Percentiles rank a stretch among this genome's conserved stretches.
These are phyloP conservation scores for Mucor saturninus DNA, from an alignment of 371 early-diverging fungal species.

Conservation along the genomic window DNA sequence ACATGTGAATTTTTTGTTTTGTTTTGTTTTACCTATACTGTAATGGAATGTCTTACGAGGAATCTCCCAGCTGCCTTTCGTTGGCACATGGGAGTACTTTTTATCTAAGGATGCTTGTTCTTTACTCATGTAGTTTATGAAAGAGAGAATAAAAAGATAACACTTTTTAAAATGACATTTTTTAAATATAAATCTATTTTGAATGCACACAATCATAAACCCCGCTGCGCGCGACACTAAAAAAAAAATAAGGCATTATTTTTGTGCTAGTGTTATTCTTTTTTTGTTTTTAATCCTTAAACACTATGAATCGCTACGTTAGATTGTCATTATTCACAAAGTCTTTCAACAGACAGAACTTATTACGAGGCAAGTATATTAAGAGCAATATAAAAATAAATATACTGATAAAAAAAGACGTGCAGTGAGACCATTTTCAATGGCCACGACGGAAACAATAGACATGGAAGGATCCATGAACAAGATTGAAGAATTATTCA, in stretches of 20 bases:
- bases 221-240: no score
- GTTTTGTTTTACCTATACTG: constrained; percentile 47
- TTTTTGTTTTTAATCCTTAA: background rate
- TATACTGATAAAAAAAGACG: background rate
- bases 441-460: background rate
- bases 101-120: background rate
- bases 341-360: background rate
- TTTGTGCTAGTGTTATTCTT: background rate
- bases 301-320: constrained; percentile 12
- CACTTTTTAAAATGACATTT: background rate
- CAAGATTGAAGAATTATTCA: constrained; percentile 41
- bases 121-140: background rate
- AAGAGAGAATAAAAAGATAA: background rate
- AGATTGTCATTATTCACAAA: constrained; percentile 8
- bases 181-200: no score
- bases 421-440: background rate
- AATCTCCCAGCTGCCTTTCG: constrained; percentile 52
- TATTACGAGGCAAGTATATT: background rate
- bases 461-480: constrained; percentile 42
- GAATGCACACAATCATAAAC: no score
- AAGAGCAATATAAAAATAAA: background rate
- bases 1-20: background rate
- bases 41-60: constrained; percentile 59
- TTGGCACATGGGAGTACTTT: constrained; percentile 16
- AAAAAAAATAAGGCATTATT: no score